Base-by-base conservation (phyloP, 768 basidiomycete species). In the Chlorophyllum brunneum region DNA sequence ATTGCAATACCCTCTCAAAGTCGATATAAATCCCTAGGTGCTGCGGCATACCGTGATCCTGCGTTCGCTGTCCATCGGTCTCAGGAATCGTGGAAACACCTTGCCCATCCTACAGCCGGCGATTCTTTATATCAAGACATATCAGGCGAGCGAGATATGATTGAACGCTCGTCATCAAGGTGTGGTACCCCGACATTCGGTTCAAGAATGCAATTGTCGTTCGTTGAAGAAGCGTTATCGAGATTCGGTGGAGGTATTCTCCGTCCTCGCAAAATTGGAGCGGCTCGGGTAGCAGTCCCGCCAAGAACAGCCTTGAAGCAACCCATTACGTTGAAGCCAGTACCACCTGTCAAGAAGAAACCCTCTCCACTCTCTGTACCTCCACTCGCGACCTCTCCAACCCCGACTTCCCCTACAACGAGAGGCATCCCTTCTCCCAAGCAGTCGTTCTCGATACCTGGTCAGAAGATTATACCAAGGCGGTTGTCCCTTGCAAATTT, bases 161-260 rank as follows among this genome's bases (percentile, higher is more conserved):
- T 75, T 9, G 73, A 77, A 39, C 71, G 70, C 75, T 18, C 73
- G 69, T 37, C 26, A 33, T 81, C 80, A 3, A 69, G 81, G 33
- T 83, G 80, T 55, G 80, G 77, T 8, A 82, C 82, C 2, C 82
- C 82, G 8, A 82, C 82, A 1, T 82, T 83, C 56, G 83, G 82
- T 11, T 83, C 82, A 1, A 71, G 74, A 29, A 70, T 70, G 46
- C 67, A 73, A 5, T 61, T 79, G 5, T 74, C 77, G 0, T 75
- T 75, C 9, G 67, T 73, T 15, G 72, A 74, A 54, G 76, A 79
- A 55, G 67, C 71, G 9, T 61, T 75, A 54, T 62, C 70, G 20
- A 68, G 70, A 31, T 75, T 77, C 48, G 73, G 72, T 22, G 61
- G 66, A 26, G 61, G 64, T 7, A 54, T 59, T 3, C 39, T 60